Conservation (phyloP, 2,329 filamentous ascomycete genomes). For the Calonectria hawksworthii region DNA sequence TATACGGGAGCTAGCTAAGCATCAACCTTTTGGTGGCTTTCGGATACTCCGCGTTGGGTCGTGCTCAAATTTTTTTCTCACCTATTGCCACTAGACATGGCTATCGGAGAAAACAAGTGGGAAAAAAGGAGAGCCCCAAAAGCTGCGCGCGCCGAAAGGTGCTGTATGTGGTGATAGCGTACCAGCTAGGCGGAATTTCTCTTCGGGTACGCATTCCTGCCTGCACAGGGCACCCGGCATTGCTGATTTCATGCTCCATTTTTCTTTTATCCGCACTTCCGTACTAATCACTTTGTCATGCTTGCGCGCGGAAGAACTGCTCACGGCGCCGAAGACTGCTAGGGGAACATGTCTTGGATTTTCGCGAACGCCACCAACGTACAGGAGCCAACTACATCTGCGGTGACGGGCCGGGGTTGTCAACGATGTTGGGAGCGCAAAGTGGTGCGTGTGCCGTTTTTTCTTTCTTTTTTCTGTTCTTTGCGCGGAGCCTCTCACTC, state of each 20-base stretch:
- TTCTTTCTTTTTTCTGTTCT: neutral
- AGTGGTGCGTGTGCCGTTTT: neutral
- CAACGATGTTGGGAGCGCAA: neutral
- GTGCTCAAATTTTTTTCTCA: neutral
- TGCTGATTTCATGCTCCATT: neutral
- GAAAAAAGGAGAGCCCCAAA: neutral
- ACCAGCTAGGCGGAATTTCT: constrained; percentile 17
- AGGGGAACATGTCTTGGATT: constrained; percentile 12
- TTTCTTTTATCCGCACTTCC: neutral
- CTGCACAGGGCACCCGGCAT: constrained; percentile 3
- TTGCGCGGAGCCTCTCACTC: neutral
- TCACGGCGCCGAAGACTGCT: neutral
- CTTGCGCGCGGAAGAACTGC: constrained; percentile 9
- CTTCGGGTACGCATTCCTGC: neutral
- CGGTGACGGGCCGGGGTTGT: neutral
- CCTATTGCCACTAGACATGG: neutral
- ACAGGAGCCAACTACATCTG: constrained; percentile 10
- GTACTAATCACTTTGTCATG: neutral
- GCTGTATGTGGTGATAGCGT: neutral
- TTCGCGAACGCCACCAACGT: constrained; percentile 12
- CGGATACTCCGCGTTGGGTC: neutral
- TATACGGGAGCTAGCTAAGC: neutral
- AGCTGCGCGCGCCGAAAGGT: neutral
- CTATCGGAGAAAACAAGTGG: neutral
- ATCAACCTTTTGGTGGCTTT: neutral